A percentile compares a stretch with the other conserved stretches of the same genome.
Conservation (phyloP, 352 stramenopile genomes). For the Blastocystis sp. region DNA sequence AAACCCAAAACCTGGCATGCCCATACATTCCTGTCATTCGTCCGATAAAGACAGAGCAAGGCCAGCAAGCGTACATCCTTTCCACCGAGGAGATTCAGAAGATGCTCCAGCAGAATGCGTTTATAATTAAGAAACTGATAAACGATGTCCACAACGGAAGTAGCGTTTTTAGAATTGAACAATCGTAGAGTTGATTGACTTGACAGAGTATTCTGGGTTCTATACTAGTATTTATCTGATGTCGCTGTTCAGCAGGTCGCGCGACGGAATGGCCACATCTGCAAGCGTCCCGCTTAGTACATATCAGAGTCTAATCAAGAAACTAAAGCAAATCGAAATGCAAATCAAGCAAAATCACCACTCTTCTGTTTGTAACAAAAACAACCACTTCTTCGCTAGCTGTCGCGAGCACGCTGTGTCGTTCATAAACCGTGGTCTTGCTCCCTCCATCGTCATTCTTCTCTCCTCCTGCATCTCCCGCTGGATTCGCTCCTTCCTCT, state of each 20-base stretch:
- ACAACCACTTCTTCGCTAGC: background rate
- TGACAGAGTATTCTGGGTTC: constrained; percentile 42
- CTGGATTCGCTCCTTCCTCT: constrained; percentile 4
- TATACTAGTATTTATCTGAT: constrained; percentile 45
- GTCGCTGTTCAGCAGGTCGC: background rate
- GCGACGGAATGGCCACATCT: background rate
- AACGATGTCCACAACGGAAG: constrained; percentile 27
- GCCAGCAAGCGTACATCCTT: constrained; percentile 9
- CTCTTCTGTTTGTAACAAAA: constrained; percentile 40
- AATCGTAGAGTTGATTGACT: constrained; percentile 3
- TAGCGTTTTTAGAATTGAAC: background rate
- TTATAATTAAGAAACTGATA: constrained; percentile 50
- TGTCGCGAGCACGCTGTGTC: background rate
- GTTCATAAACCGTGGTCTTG: background rate
- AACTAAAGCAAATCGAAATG: constrained; percentile 24
- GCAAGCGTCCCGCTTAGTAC: background rate
- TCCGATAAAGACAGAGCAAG: background rate
- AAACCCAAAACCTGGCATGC: no score
- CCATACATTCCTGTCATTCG: background rate
- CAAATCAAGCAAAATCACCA: constrained; percentile 27
- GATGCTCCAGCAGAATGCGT: constrained; percentile 46
- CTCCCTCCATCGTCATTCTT: background rate
- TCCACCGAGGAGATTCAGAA: constrained; percentile 31
- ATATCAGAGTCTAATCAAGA: constrained; percentile 50
- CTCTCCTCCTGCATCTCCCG: background rate